phyloP scores from a whole-genome alignment of 73 alveolate species.

The Paraurostyla sp. region DNA sequence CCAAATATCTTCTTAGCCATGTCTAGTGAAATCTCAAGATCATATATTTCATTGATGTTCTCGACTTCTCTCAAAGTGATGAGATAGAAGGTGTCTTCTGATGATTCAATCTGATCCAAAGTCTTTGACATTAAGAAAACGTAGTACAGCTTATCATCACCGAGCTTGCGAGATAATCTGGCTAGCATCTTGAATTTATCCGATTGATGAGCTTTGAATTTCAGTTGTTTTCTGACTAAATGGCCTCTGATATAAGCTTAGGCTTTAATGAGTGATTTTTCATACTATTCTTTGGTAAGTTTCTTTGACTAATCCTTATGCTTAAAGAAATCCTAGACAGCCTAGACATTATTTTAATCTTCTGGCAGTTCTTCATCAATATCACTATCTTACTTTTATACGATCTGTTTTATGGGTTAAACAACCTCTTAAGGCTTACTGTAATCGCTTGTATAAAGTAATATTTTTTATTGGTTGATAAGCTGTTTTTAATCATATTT shows the following conservation, averaged over 20 bases:
- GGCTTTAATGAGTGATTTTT: background rate
- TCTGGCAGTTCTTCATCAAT: no score
- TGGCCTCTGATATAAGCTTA: background rate
- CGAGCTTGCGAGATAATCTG: background rate
- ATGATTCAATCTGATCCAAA: background rate
- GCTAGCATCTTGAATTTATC: background rate
- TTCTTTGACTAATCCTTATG: background rate
- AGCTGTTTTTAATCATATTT: background rate
- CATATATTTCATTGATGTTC: slow-evolving; percentile 34
- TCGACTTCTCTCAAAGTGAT: slow-evolving; percentile 26
- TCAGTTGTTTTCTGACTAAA: background rate
- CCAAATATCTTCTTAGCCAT: slow-evolving; percentile 34
- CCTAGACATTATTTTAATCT: no score
- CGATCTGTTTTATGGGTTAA: background rate
- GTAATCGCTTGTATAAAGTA: no score
- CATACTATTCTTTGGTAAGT: background rate
- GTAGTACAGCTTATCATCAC: slow-evolving; percentile 6
- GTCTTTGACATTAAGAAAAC: background rate
- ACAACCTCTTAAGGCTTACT: no score
- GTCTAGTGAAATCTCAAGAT: background rate
- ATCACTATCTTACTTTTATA: background rate
- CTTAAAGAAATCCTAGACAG: background rate
- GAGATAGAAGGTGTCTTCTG: slow-evolving; percentile 1
- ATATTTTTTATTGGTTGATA: no score
- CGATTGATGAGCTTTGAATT: background rate